phyloP scores from a whole-genome alignment of 1,284 basidiomycete genomes.

The Tetrapyrgos nigripes region DNA sequence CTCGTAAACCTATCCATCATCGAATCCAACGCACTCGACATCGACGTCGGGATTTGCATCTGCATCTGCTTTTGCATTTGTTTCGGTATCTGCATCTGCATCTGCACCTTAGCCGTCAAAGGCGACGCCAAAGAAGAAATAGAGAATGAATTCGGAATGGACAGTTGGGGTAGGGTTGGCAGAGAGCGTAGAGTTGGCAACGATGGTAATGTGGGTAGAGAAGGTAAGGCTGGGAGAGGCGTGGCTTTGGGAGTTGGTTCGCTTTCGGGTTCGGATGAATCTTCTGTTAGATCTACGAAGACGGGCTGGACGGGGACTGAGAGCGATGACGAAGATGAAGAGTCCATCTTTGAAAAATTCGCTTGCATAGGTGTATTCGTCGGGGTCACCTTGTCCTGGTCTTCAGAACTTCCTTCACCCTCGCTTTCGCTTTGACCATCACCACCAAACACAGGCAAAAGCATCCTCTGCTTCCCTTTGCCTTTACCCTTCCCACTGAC shows the following conservation, averaged over 20 bases:
- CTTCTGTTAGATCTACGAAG: no score
- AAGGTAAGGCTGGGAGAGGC: no score
- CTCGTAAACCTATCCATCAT: constrained; percentile 48
- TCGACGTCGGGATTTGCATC: constrained; percentile 39
- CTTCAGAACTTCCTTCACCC: background rate
- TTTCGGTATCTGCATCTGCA: background rate
- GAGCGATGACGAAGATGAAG: no score
- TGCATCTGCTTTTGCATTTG: background rate
- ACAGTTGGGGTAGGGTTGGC: no score
- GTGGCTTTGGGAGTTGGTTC: background rate
- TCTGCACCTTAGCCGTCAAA: no score
- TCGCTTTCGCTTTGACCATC: background rate
- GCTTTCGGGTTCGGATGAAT: background rate
- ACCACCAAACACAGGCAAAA: background rate
- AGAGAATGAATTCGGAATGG: no score
- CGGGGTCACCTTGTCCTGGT: background rate
- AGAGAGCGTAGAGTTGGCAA: no score
- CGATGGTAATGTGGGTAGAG: no score
- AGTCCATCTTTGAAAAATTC: no score
- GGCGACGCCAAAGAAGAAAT: no score
- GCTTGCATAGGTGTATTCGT: background rate
- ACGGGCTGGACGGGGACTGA: no score
- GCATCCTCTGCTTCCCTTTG: background rate
- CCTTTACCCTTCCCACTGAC: constrained; percentile 3
- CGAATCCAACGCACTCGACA: constrained; percentile 45